Conservation (phyloP, 371 early-diverging fungal genomes). For the Fennellomyces sp. region DNA sequence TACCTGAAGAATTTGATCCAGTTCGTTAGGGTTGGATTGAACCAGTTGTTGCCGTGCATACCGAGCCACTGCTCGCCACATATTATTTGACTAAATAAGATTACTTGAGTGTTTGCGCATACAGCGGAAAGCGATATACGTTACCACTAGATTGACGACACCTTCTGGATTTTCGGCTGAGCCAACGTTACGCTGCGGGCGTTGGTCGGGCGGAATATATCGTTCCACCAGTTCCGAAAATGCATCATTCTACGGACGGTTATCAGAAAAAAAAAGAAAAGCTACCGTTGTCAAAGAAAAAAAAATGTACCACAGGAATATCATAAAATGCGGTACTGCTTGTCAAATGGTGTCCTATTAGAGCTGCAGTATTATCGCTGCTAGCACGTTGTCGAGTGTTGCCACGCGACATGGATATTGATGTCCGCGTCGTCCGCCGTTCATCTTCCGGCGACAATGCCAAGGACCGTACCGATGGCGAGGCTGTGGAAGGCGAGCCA, state of each 20-base stretch:
- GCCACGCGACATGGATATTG: not conserved
- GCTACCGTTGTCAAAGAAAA: not conserved
- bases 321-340: slow-evolving; percentile 59
- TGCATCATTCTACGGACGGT: slow-evolving; percentile 47
- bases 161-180: slow-evolving; percentile 33
- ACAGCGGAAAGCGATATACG: not conserved
- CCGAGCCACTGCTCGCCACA: slow-evolving; percentile 62
- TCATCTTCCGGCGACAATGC: slow-evolving; percentile 11
- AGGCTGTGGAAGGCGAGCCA: slow-evolving; percentile 3
- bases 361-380: slow-evolving; percentile 1
- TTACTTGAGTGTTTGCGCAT: no score
- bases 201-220: slow-evolving; percentile 55
- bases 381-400: not conserved
- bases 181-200: slow-evolving; percentile 45
- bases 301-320: slow-evolving; percentile 50
- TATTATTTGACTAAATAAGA: slow-evolving; percentile 52
- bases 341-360: slow-evolving; percentile 31
- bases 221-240: slow-evolving; percentile 57
- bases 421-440: not conserved
- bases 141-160: slow-evolving; percentile 38
- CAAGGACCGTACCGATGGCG: slow-evolving; percentile 4
- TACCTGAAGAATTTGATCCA: slow-evolving; percentile 35
- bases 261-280: not conserved
- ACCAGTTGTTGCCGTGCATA: slow-evolving; percentile 58
- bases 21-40: slow-evolving; percentile 38